phyloP scores from a whole-genome alignment of 1,284 basidiomycete genomes.

The Psilocybe mexicana region DNA sequence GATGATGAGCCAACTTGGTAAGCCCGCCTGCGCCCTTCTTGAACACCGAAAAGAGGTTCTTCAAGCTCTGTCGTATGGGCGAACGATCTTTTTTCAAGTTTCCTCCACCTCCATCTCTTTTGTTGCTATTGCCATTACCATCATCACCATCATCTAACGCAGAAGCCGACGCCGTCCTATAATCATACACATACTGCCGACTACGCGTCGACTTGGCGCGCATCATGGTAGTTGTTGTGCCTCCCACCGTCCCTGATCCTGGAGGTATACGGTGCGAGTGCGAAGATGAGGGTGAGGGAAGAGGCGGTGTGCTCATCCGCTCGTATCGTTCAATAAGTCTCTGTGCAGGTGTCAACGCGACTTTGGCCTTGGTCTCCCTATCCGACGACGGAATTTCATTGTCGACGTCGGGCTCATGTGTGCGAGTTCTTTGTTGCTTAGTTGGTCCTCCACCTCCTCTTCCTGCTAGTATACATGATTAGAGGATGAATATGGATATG shows the following conservation, averaged over 20 bases:
- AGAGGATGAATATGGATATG: neutral
- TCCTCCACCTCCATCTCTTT: too few species aligned
- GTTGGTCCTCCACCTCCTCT: too few species aligned
- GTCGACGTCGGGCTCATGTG: neutral
- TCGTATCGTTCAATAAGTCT: slow-evolving; percentile 23
- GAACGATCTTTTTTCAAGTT: slow-evolving; percentile 44
- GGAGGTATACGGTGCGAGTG: neutral
- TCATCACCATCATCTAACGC: neutral
- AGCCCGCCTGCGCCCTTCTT: slow-evolving; percentile 49
- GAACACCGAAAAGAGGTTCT: slow-evolving; percentile 64
- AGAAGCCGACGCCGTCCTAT: neutral
- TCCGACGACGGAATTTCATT: neutral
- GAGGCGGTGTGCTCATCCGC: slow-evolving; percentile 17
- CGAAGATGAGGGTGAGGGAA: neutral
- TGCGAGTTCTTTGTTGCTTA: too few species aligned
- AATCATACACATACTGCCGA: slow-evolving; percentile 17
- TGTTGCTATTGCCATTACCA: neutral
- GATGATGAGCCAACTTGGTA: slow-evolving; percentile 28
- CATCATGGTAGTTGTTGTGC: neutral
- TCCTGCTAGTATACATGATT: neutral
- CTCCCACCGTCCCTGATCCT: too few species aligned
- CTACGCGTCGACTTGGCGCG: slow-evolving; percentile 17
- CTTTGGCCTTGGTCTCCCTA: neutral
- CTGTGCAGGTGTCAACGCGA: slow-evolving; percentile 16
- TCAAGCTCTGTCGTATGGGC: slow-evolving; percentile 64